Evolutionary conservation across 192 early-diverging fungal genomes (phyloP).

Genomic region (Coemansia sp.): DNA sequence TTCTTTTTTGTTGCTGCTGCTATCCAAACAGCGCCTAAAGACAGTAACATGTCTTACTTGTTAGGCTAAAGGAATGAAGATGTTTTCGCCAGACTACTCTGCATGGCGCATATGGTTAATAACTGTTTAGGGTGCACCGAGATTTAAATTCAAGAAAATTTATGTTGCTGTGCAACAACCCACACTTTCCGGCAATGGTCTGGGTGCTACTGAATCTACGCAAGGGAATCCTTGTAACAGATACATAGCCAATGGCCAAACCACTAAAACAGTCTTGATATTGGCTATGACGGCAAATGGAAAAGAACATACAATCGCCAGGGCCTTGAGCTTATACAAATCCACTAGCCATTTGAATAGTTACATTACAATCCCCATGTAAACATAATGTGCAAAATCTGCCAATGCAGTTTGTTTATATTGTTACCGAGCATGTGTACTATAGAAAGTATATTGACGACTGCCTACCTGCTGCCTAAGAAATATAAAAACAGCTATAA

Average conservation of each 20-base stretch:
- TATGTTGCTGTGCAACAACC: not conserved
- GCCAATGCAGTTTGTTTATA: too few relatives aligned
- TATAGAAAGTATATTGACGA: too few relatives aligned
- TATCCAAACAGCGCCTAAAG: too few relatives aligned
- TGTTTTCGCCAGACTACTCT: not conserved
- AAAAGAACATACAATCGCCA: too few relatives aligned
- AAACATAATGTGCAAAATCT: too few relatives aligned
- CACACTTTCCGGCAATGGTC: not conserved
- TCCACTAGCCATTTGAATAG: too few relatives aligned
- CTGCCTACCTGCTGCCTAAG: too few relatives aligned
- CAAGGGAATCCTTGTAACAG: not conserved
- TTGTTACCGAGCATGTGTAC: too few relatives aligned
- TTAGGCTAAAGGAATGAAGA: not conserved
- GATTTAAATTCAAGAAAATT: not conserved
- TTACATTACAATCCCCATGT: too few relatives aligned
- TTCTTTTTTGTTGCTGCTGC: not conserved
- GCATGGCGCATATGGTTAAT: constrained; percentile 6
- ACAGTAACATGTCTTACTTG: not conserved
- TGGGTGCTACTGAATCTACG: not conserved
- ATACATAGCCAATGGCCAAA: not conserved
- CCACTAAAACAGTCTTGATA: not conserved
- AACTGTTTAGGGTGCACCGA: not conserved
- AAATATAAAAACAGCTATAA: too few relatives aligned
- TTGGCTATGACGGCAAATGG: not conserved
- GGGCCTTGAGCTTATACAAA: too few relatives aligned